Evolutionary conservation across 768 basidiomycete genomes (phyloP), one percentile per base, ranked within the genome.

Genomic region (Termitomyces sp.): DNA sequence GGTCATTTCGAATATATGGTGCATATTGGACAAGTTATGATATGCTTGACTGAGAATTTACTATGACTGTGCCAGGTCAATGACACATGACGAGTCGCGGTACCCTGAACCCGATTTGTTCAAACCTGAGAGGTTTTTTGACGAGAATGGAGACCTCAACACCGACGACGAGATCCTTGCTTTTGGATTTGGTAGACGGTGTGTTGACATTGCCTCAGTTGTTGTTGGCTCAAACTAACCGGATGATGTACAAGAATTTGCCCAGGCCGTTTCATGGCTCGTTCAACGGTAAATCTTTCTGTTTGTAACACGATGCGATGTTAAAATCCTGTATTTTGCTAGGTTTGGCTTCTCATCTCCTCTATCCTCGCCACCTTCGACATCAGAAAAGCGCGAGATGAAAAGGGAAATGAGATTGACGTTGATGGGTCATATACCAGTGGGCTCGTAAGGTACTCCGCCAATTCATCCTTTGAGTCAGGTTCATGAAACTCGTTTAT

Each of bases 121-220:
- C 36, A 49, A 42, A n/a, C 61, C 61, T 6, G 61, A 62, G 48
- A 57, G 61, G n/a, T 62, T 52, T 42, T 33, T 62, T 24, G 55
- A 62, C 16, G 39, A 48, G 40, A 36, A 57, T 36, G 61, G 61
- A 15, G 22, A 48, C 7, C 22, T 62, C 16, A 57, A 57, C 28
- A 22, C 38, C 28, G 35, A 57, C 13, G 24, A 55, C 15, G 1
- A 7, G 38, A 49, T 46, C 36, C 33, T 28, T 22, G 45, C 55
- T 22, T 62, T 51, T 38, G 61, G 61, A 1, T 57, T 62, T 36
- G 61, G 61, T 22, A 50, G 61, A 51, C 61, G 61, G 61, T 59
- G 18, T 33, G 33, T 36, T 8, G 16, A 24, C 2, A 28, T 28
- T 28, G 28, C 28, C 28, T 28, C 42, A 9, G 20, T 6, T 1